phyloP scores from a whole-genome alignment of 1,284 basidiomycete genomes.

The Cerrena zonata region DNA sequence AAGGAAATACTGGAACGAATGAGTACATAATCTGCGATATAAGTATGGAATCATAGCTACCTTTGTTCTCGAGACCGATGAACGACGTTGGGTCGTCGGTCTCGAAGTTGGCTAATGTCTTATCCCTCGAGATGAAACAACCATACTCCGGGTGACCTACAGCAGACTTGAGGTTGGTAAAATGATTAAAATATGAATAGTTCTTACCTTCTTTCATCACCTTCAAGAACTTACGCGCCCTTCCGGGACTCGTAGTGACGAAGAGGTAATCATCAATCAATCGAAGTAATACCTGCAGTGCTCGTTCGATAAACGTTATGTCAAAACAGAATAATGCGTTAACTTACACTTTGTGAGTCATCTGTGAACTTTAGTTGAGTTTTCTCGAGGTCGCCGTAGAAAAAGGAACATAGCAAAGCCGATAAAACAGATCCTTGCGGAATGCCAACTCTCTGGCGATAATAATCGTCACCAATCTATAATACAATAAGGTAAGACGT shows the following conservation, averaged over 20 bases:
- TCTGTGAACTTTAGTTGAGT: constrained; percentile 54
- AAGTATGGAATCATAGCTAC: constrained; percentile 30
- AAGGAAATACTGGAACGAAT: constrained; percentile 73
- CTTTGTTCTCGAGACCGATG: constrained; percentile 40
- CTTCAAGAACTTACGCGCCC: constrained; percentile 69
- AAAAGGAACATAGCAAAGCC: constrained; percentile 84
- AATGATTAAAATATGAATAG: not conserved
- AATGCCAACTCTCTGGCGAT: constrained; percentile 85
- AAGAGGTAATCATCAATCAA: constrained; percentile 93
- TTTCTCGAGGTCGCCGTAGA: constrained; percentile 87
- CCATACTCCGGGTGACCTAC: constrained; percentile 88
- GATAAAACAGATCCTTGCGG: constrained; percentile 94
- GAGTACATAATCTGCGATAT: not conserved
- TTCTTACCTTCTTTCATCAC: constrained; percentile 71
- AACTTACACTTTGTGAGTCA: constrained; percentile 57
- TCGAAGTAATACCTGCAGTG: constrained; percentile 72
- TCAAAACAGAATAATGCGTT: too few relatives aligned
- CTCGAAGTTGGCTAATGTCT: constrained; percentile 86
- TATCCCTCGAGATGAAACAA: constrained; percentile 82
- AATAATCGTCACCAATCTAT: constrained; percentile 74
- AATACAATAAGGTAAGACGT: not conserved
- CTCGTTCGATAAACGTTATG: too few relatives aligned
- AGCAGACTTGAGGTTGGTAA: not conserved
- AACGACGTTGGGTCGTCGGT: constrained; percentile 54
- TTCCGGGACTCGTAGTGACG: constrained; percentile 63